Evolutionary conservation across 192 early-diverging fungal genomes (phyloP), one percentile per base, ranked within the genome.

Genomic region (Podila minutissima): DNA sequence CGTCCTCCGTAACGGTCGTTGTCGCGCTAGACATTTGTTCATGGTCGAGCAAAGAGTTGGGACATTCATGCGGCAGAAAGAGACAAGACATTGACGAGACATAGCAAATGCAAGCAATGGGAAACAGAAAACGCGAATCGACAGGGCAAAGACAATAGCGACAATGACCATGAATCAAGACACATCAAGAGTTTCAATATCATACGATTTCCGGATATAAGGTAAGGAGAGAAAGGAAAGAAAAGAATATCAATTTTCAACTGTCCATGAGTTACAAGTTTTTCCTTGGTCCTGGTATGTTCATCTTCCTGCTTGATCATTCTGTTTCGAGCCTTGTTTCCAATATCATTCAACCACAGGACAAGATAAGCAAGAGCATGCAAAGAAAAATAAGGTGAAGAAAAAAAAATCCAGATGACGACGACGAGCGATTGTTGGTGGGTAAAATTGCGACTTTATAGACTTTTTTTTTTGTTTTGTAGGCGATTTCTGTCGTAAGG

Each of bases 1-100:
- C 77, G 76, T 48, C 67, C 66, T 13, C 71, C 71, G 48, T 73
- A 81, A 51, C 77, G 77, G 37, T 81, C 77, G 71, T 72, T 72
- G 48, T 81, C 77, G n/a, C 77, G 77, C 77, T 81, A 81, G 28
- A 49, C 51, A 59, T 53, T 62, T 31, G 10, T 37, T 41, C 64
- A 46, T 46, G 4, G 41, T 46, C 13, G 41, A 46, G 15, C 41
- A 46, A 71, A 41, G 22, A 69, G 58, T 67, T 26, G 67, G 37
- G 22, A 61, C 60, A 66, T 68, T 62, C 59, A 77, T 26, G 33
- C 46, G 61, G 64, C 26, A 67, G 20, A 29, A 33, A 33, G 59
- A 61, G 59, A 61, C 22, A 61, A 61, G 8, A 46, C 41, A 46
- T 46, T n/a, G 26, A 58, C 26, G 26, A 58, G 22, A 58, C n/a